Conservation (phyloP, 306 rosid genomes). For the Abrus precatorius region DNA sequence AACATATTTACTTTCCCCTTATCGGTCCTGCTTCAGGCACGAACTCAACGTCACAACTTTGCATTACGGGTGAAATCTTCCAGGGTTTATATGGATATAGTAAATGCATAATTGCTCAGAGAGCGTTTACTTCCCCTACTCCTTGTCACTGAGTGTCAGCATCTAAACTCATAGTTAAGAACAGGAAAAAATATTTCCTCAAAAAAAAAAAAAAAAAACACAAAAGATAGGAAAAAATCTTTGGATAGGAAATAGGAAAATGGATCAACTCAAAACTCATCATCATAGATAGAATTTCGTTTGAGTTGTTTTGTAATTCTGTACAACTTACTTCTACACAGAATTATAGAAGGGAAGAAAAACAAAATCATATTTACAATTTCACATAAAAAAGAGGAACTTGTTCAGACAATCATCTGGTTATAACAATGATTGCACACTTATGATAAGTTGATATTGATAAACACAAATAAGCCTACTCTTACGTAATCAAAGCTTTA, state of each 20-base stretch:
- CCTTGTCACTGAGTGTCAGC: background rate
- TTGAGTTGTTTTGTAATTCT: slow-evolving; percentile 1
- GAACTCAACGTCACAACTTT: background rate
- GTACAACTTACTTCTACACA: background rate
- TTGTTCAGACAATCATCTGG: slow-evolving; percentile 4
- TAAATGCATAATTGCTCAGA: background rate
- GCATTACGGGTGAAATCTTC: background rate
- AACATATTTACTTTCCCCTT: background rate
- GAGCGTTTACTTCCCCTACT: background rate
- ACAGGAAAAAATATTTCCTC: no score
- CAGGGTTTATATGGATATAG: background rate
- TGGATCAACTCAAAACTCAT: no score
- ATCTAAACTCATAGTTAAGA: no score
- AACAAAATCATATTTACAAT: background rate
- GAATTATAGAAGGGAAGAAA: background rate
- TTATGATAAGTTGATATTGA: slow-evolving; percentile 1
- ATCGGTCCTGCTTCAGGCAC: background rate
- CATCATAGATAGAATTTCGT: background rate
- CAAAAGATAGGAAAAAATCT: no score
- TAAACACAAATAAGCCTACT: background rate
- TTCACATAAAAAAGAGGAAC: background rate
- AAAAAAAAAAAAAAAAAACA: no score
- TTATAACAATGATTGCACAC: background rate
- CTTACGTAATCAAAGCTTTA: background rate
- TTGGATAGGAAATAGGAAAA: no score